Evolutionary conservation across 257 asterid species (phyloP).

Genomic region (Cinchona pubescens): DNA sequence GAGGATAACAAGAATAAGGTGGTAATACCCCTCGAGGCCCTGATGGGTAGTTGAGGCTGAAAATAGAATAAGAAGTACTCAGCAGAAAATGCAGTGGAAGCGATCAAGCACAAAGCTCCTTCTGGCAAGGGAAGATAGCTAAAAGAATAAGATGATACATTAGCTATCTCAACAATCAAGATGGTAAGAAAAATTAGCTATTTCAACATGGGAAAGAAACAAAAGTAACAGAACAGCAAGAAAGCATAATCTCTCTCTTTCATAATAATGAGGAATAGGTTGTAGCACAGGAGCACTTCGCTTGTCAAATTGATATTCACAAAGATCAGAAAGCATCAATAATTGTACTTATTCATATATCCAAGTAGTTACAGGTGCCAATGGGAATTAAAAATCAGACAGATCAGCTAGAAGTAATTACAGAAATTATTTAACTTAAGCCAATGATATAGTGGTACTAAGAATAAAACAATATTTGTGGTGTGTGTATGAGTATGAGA

Average conservation of each 20-base stretch:
- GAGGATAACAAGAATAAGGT: constrained; percentile 81
- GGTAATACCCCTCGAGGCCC: constrained; percentile 95
- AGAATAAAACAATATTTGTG: background rate
- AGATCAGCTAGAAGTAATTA: background rate
- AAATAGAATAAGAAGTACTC: constrained; percentile 85
- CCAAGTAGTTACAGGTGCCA: background rate
- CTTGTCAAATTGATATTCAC: background rate
- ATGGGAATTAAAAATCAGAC: background rate
- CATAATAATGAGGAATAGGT: background rate
- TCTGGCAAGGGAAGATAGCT: constrained; percentile 81
- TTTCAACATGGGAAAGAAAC: background rate
- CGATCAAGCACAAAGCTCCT: constrained; percentile 65
- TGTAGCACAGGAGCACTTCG: background rate
- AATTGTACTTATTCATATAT: background rate
- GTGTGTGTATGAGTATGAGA: background rate
- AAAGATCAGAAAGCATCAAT: background rate
- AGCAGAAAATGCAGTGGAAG: constrained; percentile 77
- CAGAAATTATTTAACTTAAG: background rate
- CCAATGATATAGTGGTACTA: too few relatives aligned
- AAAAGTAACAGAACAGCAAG: background rate
- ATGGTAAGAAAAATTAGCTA: constrained; percentile 13
- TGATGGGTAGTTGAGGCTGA: constrained; percentile 93
- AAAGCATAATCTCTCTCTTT: background rate
- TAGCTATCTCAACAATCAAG: background rate
- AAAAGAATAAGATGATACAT: constrained; percentile 24